Percentiles rank a stretch among this genome's conserved stretches.
Conservation (phyloP, 495 filamentous ascomycete genomes). For the Acidiella bohemica region DNA sequence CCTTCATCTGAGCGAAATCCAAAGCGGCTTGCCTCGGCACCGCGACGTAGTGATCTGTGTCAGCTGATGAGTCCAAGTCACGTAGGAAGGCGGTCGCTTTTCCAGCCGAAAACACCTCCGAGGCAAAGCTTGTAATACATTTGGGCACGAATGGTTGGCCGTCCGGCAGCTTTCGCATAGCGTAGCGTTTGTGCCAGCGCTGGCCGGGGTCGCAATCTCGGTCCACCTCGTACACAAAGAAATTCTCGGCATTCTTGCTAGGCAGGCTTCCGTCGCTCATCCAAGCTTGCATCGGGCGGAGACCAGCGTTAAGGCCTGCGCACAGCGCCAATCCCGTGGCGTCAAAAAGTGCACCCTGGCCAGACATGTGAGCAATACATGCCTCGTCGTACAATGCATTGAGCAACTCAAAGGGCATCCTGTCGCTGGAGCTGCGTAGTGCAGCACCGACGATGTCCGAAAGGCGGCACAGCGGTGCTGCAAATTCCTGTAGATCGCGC, state of each 20-base stretch:
- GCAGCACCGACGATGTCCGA: neutral
- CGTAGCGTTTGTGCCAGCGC: slow-evolving; percentile 66
- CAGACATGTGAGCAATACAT: slow-evolving; percentile 54
- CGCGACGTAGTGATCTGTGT: neutral
- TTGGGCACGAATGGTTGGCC: slow-evolving; percentile 50
- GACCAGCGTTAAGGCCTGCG: slow-evolving; percentile 68
- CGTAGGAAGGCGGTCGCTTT: slow-evolving; percentile 78
- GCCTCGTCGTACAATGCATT: slow-evolving; percentile 60
- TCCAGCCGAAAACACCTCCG: slow-evolving; percentile 68
- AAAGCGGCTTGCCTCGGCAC: neutral
- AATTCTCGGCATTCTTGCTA: slow-evolving; percentile 38
- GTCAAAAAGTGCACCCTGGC: slow-evolving; percentile 44
- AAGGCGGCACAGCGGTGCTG: slow-evolving; percentile 19
- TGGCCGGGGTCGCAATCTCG: slow-evolving; percentile 45
- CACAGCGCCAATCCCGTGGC: slow-evolving; percentile 60
- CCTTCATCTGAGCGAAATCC: neutral
- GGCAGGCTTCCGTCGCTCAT: slow-evolving; percentile 66
- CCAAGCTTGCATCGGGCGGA: slow-evolving; percentile 67
- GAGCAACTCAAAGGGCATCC: slow-evolving; percentile 43
- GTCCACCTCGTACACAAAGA: slow-evolving; percentile 55
- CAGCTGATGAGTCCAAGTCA: slow-evolving; percentile 32
- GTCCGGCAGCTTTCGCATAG: slow-evolving; percentile 40
- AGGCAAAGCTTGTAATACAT: slow-evolving; percentile 54
- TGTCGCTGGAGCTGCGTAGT: neutral
- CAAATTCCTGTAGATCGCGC: slow-evolving; percentile 38